Evolutionary conservation across 2,329 filamentous ascomycete genomes (phyloP).

Genomic region (Ophiostoma perfectum): DNA sequence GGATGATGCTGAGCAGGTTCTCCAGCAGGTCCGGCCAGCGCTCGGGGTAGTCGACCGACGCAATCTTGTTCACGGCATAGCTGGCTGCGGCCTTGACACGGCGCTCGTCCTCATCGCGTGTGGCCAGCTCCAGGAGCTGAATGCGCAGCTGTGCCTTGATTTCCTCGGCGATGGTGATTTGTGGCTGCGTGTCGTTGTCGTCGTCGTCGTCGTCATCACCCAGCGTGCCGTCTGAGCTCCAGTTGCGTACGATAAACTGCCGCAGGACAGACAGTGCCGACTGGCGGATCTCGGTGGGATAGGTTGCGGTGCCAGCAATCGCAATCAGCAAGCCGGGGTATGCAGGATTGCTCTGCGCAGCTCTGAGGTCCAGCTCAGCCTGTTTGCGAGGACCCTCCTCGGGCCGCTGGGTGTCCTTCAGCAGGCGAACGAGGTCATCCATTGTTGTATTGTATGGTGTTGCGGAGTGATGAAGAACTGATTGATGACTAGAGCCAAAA

Average conservation of each 20-base stretch:
- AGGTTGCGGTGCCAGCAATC: slow-evolving; percentile 69
- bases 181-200: slow-evolving; percentile 49
- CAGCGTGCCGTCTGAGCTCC: slow-evolving; percentile 67
- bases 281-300: slow-evolving; percentile 73
- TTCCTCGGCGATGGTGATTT: slow-evolving; percentile 55
- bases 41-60: slow-evolving; percentile 86
- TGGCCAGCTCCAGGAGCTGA: slow-evolving; percentile 69
- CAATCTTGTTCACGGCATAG: slow-evolving; percentile 85
- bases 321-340: slow-evolving; percentile 76
- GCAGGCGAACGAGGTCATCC: slow-evolving; percentile 87
- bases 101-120: slow-evolving; percentile 67
- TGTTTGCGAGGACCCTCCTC: slow-evolving; percentile 72
- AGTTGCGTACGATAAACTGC: slow-evolving; percentile 76
- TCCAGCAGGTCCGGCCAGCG: slow-evolving; percentile 89
- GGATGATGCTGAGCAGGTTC: slow-evolving; percentile 70
- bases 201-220: slow-evolving; percentile 69
- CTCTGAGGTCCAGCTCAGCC: slow-evolving; percentile 77
- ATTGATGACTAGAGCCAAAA: too few species aligned
- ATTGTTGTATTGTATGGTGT: slow-evolving; percentile 43
- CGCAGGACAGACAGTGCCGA: slow-evolving; percentile 74
- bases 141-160: slow-evolving; percentile 69
- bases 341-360: slow-evolving; percentile 60
- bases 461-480: background rate
- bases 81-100: slow-evolving; percentile 83
- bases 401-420: slow-evolving; percentile 77